Evolutionary conservation across 176 grass and related monocot species (phyloP).

Genomic region (Juncus effusus): DNA sequence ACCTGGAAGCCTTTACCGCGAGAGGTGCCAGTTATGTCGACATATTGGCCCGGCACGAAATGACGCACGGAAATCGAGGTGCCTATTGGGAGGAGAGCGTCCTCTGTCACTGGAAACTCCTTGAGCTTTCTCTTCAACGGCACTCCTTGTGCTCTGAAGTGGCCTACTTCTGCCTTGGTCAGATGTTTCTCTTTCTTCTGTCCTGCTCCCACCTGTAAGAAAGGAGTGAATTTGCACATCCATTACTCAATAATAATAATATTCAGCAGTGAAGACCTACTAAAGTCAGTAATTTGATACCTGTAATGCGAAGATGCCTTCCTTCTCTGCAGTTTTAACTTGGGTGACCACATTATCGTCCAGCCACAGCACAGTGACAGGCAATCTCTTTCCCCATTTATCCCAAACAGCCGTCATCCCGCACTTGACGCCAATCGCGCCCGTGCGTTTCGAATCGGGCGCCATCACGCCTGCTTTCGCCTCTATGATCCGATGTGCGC

Average conservation of each 20-base stretch:
- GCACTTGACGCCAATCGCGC: constrained; percentile 86
- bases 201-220: constrained; percentile 67
- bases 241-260: neutral
- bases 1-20: constrained; percentile 97
- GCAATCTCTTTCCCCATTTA: constrained; percentile 93
- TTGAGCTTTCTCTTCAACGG: constrained; percentile 88
- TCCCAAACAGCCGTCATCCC: constrained; percentile 97
- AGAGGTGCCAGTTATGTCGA: constrained; percentile 81
- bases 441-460: constrained; percentile 58
- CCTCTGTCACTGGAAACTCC: constrained; percentile 91
- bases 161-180: constrained; percentile 77
- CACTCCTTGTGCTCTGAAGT: constrained; percentile 81
- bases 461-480: constrained; percentile 51
- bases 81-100: constrained; percentile 90
- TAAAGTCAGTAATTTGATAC: constrained; percentile 30
- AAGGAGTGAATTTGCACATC: neutral
- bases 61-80: constrained; percentile 75
- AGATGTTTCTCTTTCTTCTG: constrained; percentile 99
- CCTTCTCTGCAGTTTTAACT: constrained; percentile 89
- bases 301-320: constrained; percentile 86
- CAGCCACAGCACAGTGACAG: constrained; percentile 82
- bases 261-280: neutral
- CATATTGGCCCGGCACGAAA: constrained; percentile 93
- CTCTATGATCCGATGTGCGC: constrained; percentile 55
- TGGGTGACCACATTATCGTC: constrained; percentile 94